phyloP scores from a whole-genome alignment of 805 yeast genomes.

The Metschnikowia dekortorum region DNA sequence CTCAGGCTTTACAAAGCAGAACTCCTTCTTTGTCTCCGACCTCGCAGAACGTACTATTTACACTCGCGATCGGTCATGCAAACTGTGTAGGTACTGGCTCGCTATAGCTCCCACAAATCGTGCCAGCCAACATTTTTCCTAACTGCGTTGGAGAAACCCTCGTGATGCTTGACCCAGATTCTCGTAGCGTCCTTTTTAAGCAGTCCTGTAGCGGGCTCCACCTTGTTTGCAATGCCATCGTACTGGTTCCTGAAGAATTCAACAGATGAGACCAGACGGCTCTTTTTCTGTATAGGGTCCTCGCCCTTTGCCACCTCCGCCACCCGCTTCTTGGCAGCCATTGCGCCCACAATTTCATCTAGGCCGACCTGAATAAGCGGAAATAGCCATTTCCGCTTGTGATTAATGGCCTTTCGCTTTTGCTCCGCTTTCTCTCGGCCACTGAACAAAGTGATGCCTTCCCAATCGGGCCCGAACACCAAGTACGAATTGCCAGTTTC shows the following conservation, averaged over 20 bases:
- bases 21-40: too few relatives aligned
- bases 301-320: slow-evolving; percentile 12
- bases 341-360: slow-evolving; percentile 25
- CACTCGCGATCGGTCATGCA: too few relatives aligned
- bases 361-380: slow-evolving; percentile 34
- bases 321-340: slow-evolving; percentile 13
- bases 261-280: slow-evolving; percentile 24
- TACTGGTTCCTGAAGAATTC: slow-evolving; percentile 39
- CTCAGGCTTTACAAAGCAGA: too few relatives aligned
- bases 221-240: slow-evolving; percentile 30
- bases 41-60: background rate
- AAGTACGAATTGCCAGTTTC: slow-evolving; percentile 27
- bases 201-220: slow-evolving; percentile 7
- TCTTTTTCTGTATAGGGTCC: slow-evolving; percentile 16
- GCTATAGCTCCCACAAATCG: slow-evolving; percentile 46
- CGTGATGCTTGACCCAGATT: slow-evolving; percentile 85
- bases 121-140: slow-evolving; percentile 77
- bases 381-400: slow-evolving; percentile 30
- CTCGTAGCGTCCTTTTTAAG: slow-evolving; percentile 19
- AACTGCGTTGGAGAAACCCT: slow-evolving; percentile 91
- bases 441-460: slow-evolving; percentile 23
- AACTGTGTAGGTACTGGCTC: background rate
- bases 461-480: slow-evolving; percentile 34
- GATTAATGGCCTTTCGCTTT: slow-evolving; percentile 22
- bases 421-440: slow-evolving; percentile 8